Percentiles rank a stretch among this genome's conserved stretches.
Evolutionary conservation across 2,329 filamentous ascomycete genomes (phyloP).

Genomic region (Ustilaginoidea virens): DNA sequence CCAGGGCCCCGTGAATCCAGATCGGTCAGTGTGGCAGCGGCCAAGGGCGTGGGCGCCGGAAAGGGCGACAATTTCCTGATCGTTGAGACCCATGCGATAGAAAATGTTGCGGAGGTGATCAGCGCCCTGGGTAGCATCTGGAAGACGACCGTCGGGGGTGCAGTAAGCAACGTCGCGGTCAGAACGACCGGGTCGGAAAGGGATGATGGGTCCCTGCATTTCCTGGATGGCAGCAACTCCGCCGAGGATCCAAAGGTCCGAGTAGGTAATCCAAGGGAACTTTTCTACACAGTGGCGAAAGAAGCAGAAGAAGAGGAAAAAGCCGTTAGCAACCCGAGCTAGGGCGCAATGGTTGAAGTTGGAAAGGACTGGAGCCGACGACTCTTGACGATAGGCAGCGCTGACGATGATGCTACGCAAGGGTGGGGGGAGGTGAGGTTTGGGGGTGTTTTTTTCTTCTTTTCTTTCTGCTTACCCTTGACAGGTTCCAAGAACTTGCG

Average conservation of each 20-base stretch:
- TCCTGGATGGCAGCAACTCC: slow-evolving; percentile 84
- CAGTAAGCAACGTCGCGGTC: slow-evolving; percentile 72
- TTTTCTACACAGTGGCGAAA: slow-evolving; percentile 27
- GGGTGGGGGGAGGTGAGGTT: not conserved
- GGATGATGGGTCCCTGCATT: slow-evolving; percentile 78
- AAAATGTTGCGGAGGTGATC: slow-evolving; percentile 86
- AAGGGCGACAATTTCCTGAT: slow-evolving; percentile 90
- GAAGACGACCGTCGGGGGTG: slow-evolving; percentile 80
- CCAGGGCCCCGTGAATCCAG: slow-evolving; percentile 80
- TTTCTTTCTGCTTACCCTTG: slow-evolving; percentile 42
- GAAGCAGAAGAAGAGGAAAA: not conserved
- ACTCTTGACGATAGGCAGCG: not conserved
- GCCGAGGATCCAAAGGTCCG: slow-evolving; percentile 87
- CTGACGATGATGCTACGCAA: too few relatives aligned
- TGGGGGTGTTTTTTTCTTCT: not conserved
- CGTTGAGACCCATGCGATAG: slow-evolving; percentile 92
- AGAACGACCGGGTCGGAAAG: slow-evolving; percentile 72
- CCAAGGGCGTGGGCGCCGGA: slow-evolving; percentile 75
- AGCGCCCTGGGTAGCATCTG: slow-evolving; percentile 64
- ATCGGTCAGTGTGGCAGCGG: slow-evolving; percentile 79
- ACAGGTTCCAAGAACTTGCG: slow-evolving; percentile 88
- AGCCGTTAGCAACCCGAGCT: too few relatives aligned
- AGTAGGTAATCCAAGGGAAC: slow-evolving; percentile 93
- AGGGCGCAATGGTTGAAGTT: too few relatives aligned
- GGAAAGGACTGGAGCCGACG: slow-evolving; percentile 5